Base-by-base conservation (phyloP, 345 rosid species). In the Cardiospermum halicacabum region DNA sequence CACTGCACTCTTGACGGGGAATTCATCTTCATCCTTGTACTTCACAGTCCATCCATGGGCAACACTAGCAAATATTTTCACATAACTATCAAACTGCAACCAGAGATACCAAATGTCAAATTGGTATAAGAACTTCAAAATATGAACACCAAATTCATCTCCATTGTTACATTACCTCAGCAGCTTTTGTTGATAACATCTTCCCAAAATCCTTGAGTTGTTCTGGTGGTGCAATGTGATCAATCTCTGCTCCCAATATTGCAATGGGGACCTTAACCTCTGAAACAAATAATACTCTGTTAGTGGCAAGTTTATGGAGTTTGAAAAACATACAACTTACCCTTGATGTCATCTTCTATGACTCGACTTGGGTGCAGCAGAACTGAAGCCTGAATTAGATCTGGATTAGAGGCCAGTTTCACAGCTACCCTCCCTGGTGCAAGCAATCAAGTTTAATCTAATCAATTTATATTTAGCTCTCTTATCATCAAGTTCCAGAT, bases 371-470 rank as follows among this genome's bases (percentile, higher is more conserved):
- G 96, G 75, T 92, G 98, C 60, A 81, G 76, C 67, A 92, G 60
- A 56, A 83, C 89, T 57, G 82, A 84, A 27, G 91, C 93, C 60
- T 83, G 82, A 61, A 87, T 76, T 66, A 79, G 73, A 10, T 69
- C 83, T 32, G 54, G 22, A 72, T 79, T 87, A 5, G 89, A n/a
- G n/a, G n/a, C 83, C 26, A 89, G 65, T 68, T 80, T 87, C 64
- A 80, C 93, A 10, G 89, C 93, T 56, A 82, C 81, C 75, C 87
- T 92, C 56, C 91, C 96, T 89, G 82, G n/a, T n/a, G n/a, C n/a
- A n/a, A n/a, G n/a, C n/a, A n/a, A 62, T 28, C 64, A 74, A 39
- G 63, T 5, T 9, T 3, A 39, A 39, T 9, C 9, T 1, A 39
- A 5, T 39, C 43, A 39, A 39, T 1, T 39, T 5, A 5, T 39